These are phyloP conservation scores for Trichoderma breve DNA, from an alignment of 2,329 filamentous ascomycete genomes.

Conservation along the genomic window DNA sequence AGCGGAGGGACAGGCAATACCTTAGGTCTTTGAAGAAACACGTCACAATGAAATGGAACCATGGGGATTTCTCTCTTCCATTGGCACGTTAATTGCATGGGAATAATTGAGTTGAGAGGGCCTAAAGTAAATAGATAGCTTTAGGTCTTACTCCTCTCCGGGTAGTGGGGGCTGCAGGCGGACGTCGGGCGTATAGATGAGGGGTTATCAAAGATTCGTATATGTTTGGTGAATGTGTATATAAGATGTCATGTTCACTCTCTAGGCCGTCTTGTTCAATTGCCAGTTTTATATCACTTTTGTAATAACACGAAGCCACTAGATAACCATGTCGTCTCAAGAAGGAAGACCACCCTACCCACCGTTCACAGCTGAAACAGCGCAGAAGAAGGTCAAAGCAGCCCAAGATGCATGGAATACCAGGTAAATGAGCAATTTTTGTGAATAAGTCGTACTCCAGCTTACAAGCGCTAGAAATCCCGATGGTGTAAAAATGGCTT, in stretches of 20 bases:
- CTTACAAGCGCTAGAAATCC: conserved; percentile 53
- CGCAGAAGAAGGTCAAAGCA: conserved; percentile 75
- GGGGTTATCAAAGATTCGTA: neutral
- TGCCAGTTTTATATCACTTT: neutral
- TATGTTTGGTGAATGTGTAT: neutral
- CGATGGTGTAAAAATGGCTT: conserved; percentile 63
- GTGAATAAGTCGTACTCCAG: neutral
- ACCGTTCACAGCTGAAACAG: conserved; percentile 72
- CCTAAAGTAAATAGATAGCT: neutral
- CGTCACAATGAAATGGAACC: neutral
- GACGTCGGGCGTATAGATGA: neutral
- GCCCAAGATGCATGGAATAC: conserved; percentile 84
- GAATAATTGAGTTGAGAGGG: neutral
- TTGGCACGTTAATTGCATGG: neutral
- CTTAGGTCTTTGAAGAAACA: neutral
- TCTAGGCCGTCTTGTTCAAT: neutral
- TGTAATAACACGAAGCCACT: neutral
- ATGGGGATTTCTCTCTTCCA: neutral
- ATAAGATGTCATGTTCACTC: neutral
- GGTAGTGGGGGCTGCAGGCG: neutral
- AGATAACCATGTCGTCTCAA: neutral
- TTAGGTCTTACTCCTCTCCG: neutral
- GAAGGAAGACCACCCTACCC: conserved; percentile 50
- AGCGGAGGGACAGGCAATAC: neutral
- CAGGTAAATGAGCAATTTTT: conserved; percentile 47